Base-by-base conservation (phyloP, 2,329 filamentous ascomycete genomes). In the Colletotrichum cereale region DNA sequence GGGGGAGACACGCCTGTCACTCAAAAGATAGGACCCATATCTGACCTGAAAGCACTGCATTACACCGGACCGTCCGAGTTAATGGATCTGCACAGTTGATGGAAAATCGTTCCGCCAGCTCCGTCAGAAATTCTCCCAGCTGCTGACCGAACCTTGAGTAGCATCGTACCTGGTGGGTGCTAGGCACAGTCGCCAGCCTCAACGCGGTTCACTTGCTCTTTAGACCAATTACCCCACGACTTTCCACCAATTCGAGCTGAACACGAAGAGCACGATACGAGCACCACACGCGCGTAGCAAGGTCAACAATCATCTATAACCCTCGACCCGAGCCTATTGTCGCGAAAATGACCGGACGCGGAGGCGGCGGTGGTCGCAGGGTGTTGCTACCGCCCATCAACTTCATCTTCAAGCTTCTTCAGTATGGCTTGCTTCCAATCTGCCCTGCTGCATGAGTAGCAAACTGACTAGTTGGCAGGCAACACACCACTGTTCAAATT, bases 401-500 rank as follows among this genome's bases (percentile, higher is more conserved):
- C 77, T 82, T 84, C 75, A 84, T 85, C 73, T 85, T 85, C 90
- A 97, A 96, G 87, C 92, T 98, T 48, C 89, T 98, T 12, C 95
- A 91, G 78, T 85, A 56, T 24, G 64, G 48, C 8, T n/a, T 34
- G 50, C 26, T 26, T 83, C 16, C 14, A 18, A 16, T 16, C 12
- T 24, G 26, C 18, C 47, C 21, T 12, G 24, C 5, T 21, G 11
- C 29, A 12, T 21, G 12, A 21, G 24, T 12, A 18, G 21, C n/a
- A 36, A 26, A 26, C 29, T 70, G 26, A 69, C 26, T 16, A 10
- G 12, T 50, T 31, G 44, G 24, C 29, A 72, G 42, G 38, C 86
- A 93, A 82, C 92, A 95, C 79, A 91, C 93, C 21, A 95, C 92
- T 1, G 94, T 98, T 48, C 94, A 93, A 77, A 93, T 99, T 79